phyloP scores from a whole-genome alignment of 768 basidiomycete species.

The Mycena kentingensis region DNA sequence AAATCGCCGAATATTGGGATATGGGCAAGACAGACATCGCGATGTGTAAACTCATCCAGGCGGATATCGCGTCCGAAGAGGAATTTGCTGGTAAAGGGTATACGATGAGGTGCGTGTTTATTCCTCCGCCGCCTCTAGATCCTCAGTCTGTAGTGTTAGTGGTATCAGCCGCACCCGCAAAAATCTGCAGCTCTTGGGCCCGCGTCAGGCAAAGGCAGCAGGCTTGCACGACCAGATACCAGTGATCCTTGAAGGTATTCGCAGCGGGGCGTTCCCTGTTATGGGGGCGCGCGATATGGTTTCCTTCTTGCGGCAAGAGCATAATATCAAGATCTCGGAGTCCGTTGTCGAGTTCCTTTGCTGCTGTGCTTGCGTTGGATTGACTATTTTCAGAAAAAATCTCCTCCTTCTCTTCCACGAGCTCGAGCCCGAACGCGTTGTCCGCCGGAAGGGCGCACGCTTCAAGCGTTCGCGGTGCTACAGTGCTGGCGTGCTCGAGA shows the following conservation, averaged over 20 bases:
- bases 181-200: slow-evolving; percentile 1
- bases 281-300: slow-evolving; percentile 14
- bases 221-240: neutral
- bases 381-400: neutral
- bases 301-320: neutral
- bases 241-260: neutral
- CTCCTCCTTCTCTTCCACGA: neutral
- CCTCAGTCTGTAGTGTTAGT: neutral
- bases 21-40: no score
- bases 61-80: neutral
- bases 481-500: slow-evolving; percentile 44
- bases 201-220: slow-evolving; percentile 7
- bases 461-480: slow-evolving; percentile 36
- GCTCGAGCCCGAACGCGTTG: slow-evolving; percentile 27
- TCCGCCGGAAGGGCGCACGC: slow-evolving; percentile 9
- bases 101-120: neutral
- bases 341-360: slow-evolving; percentile 1
- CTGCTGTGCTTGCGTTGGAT: neutral
- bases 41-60: no score
- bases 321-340: slow-evolving; percentile 18
- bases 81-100: neutral
- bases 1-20: no score
- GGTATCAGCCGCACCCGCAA: slow-evolving; percentile 4
- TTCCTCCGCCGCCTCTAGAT: neutral
- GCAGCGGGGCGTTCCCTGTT: neutral